Percentiles rank a stretch among this genome's conserved stretches.
Conservation (phyloP, 805 yeast genomes). For the Ogataea methylovora region DNA sequence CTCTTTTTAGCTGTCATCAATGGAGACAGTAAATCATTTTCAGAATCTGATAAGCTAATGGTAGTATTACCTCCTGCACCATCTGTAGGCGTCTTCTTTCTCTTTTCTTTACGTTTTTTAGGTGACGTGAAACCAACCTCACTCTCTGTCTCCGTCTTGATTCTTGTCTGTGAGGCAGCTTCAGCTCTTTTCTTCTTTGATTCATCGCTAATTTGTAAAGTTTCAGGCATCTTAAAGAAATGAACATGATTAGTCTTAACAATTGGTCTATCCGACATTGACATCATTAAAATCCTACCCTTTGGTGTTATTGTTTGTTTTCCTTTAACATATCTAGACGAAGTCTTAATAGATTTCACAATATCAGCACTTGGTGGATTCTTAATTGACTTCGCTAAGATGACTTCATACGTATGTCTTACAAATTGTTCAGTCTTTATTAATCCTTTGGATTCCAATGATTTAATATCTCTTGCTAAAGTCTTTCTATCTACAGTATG, state of each 20-base stretch:
- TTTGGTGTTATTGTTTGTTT: not conserved
- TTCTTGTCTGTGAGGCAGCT: not conserved
- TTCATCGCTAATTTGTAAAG: not conserved
- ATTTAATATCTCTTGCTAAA: constrained; percentile 32
- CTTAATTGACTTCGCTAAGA: constrained; percentile 4
- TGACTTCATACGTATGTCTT: not conserved
- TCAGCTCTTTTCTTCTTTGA: not conserved
- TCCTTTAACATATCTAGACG: not conserved
- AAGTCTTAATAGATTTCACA: constrained; percentile 2
- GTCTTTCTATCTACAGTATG: constrained; percentile 50
- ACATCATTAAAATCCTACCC: not conserved
- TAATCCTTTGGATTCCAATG: constrained; percentile 24
- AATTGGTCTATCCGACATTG: constrained; percentile 1
- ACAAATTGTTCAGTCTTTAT: constrained; percentile 6
- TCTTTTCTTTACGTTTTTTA: no score
- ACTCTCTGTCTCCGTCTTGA: not conserved
- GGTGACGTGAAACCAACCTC: no score
- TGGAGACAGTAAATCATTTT: constrained; percentile 19
- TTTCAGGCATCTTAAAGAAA: constrained; percentile 13
- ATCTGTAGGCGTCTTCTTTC: no score
- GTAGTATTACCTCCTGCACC: no score
- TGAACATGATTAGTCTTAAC: constrained; percentile 15
- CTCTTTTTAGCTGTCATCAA: constrained; percentile 23
- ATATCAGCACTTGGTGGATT: constrained; percentile 12
- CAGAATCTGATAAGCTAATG: no score